phyloP scores from a whole-genome alignment of 192 early-diverging fungal species.

The Oehlia diaphana region DNA sequence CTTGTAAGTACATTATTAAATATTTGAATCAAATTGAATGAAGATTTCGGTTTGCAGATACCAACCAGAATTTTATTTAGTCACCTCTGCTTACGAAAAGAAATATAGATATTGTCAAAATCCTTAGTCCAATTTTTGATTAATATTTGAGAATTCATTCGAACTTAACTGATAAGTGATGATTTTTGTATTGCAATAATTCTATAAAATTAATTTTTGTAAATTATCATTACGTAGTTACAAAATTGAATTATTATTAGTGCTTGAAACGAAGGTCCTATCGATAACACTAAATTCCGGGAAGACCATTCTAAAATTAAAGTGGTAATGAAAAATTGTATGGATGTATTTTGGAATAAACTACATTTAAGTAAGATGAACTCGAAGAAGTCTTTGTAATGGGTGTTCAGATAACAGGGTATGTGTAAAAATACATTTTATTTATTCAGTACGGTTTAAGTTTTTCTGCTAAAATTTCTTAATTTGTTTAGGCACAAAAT shows the following conservation, averaged over 20 bases:
- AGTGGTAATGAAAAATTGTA: constrained; percentile 13
- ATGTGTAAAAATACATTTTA: constrained; percentile 17
- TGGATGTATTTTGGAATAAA: constrained; percentile 18
- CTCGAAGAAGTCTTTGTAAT: neutral
- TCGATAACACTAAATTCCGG: constrained; percentile 8
- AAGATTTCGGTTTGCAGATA: too few species aligned
- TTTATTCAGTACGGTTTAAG: neutral
- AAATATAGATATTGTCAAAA: neutral
- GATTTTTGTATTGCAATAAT: too few species aligned
- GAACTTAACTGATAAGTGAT: constrained; percentile 20
- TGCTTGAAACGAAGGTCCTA: too few species aligned
- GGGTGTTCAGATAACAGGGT: neutral
- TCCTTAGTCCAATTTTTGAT: constrained; percentile 12
- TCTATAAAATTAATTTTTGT: too few species aligned
- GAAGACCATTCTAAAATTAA: constrained; percentile 15
- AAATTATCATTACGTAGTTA: too few species aligned
- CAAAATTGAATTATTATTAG: too few species aligned
- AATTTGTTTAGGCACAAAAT: constrained; percentile 15
- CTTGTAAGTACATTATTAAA: constrained; percentile 12
- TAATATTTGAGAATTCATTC: neutral
- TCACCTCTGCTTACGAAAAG: constrained; percentile 14
- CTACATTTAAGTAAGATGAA: constrained; percentile 23
- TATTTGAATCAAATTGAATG: neutral
- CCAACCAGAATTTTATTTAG: neutral
- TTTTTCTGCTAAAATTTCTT: constrained; percentile 21